Base-by-base conservation (phyloP, 2,329 filamentous ascomycete species). In the Xylariomycetidae sp. region DNA sequence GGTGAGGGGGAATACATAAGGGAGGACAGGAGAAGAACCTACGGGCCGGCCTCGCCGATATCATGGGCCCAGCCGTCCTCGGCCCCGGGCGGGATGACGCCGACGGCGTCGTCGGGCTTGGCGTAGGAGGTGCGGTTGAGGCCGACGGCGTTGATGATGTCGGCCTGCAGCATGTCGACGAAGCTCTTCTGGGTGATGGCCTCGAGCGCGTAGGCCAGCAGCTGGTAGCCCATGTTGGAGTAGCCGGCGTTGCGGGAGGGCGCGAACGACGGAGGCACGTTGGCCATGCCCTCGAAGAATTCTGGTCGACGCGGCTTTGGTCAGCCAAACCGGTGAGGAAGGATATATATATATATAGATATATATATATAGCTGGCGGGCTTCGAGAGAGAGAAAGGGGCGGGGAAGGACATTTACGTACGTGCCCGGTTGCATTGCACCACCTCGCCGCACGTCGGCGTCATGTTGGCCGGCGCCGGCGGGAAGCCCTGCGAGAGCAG, bases 1-100 rank as follows among this genome's bases (percentile, higher is more conserved):
- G 27, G 2, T 28, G 10, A 15, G n/a, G n/a, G n/a, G 6, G 10
- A 15, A 10, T 13, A 14, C 12, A 29, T 7, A 8, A 8, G 10
- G 16, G 2, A 19, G 14, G 9, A n/a, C 6, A 20, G 10, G 9
- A 12, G 4, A 25, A 15, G 17, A 4, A 51, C 60, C 47, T 47
- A 67, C 63, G 63, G 60, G 23, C 48, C 54, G 13, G 60, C 57
- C 6, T 65, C 61, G 1, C 61, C 63, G 0, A 64, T 38, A 15
- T 57, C 53, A 22, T 52, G 57, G 9, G 52, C 40, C 61, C 64
- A 67, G 1, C 35, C 44, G 0, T 29, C 19, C 10, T 48, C 32
- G 4, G 38, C 34, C 4, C 39, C 44, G 2, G 39, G 38, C 2
- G 48, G 46, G 8, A 56, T 46, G 5, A 54, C 38, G 10, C 48